phyloP scores from a whole-genome alignment of 306 rosid species.

The Pyrus betulifolia region DNA sequence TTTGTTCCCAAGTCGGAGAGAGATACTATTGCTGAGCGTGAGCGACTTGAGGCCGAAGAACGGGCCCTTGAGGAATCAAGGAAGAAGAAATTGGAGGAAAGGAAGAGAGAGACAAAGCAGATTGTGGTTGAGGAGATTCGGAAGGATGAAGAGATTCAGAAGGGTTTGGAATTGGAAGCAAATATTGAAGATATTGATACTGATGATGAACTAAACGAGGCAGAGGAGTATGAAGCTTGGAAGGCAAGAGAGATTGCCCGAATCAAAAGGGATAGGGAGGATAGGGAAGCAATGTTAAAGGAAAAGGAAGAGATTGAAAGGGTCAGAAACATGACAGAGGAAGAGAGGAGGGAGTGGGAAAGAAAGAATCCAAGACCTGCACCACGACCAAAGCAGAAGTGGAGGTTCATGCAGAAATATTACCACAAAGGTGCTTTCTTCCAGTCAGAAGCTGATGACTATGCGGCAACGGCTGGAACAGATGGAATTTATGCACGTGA shows the following conservation, averaged over 20 bases:
- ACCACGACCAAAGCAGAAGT: slow-evolving; percentile 52
- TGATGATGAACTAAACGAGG: slow-evolving; percentile 92
- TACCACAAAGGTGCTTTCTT: slow-evolving; percentile 96
- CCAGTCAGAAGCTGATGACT: slow-evolving; percentile 56
- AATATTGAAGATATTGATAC: slow-evolving; percentile 89
- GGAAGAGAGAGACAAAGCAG: slow-evolving; percentile 80
- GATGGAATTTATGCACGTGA: slow-evolving; percentile 64
- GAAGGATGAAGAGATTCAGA: slow-evolving; percentile 82
- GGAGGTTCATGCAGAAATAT: slow-evolving; percentile 98
- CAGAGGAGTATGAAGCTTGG: slow-evolving; percentile 97
- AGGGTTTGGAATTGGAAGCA: slow-evolving; percentile 76
- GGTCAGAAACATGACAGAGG: slow-evolving; percentile 95
- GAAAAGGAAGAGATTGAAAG: slow-evolving; percentile 84
- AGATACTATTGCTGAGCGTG: slow-evolving; percentile 91
- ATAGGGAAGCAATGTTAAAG: slow-evolving; percentile 71
- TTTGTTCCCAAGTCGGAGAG: slow-evolving; percentile 92
- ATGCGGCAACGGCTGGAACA: slow-evolving; percentile 40
- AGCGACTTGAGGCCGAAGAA: slow-evolving; percentile 88
- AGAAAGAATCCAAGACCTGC: slow-evolving; percentile 82
- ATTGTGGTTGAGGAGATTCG: slow-evolving; percentile 90
- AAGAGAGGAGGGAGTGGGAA: slow-evolving; percentile 98
- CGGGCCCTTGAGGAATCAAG: slow-evolving; percentile 62
- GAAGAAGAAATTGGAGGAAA: slow-evolving; percentile 72
- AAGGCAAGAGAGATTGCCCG: slow-evolving; percentile 86
- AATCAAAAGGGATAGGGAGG: slow-evolving; percentile 92